Evolutionary conservation across 2,329 filamentous ascomycete species (phyloP).

Genomic region (Talaromyces islandicus): DNA sequence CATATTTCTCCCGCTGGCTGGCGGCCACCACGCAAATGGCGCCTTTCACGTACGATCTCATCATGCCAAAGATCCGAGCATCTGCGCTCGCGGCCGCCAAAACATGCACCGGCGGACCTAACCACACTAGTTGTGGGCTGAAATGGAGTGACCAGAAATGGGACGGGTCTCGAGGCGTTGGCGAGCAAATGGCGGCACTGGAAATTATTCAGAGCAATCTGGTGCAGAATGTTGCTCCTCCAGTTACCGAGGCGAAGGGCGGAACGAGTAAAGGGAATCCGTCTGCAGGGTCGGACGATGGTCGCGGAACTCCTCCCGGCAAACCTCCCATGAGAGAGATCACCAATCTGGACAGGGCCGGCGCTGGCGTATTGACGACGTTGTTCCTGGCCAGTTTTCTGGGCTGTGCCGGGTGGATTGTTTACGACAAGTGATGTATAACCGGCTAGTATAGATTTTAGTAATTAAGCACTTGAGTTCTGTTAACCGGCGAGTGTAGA

Average conservation of each 20-base stretch:
- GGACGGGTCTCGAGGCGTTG: slow-evolving; percentile 32
- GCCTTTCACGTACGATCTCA: slow-evolving; percentile 47
- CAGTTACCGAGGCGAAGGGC: slow-evolving; percentile 24
- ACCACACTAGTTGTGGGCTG: slow-evolving; percentile 31
- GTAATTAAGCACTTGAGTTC: not conserved
- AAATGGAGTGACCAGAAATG: slow-evolving; percentile 34
- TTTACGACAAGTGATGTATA: slow-evolving; percentile 20
- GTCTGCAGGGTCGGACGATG: slow-evolving; percentile 20
- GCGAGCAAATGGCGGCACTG: slow-evolving; percentile 35
- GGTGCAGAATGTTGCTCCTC: slow-evolving; percentile 23
- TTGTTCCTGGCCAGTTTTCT: slow-evolving; percentile 29
- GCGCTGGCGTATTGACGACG: slow-evolving; percentile 38
- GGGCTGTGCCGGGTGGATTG: slow-evolving; percentile 32
- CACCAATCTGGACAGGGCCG: slow-evolving; percentile 33
- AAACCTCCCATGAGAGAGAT: slow-evolving; percentile 15
- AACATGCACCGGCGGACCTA: slow-evolving; percentile 47
- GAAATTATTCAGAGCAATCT: slow-evolving; percentile 30
- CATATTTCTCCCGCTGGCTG: slow-evolving; percentile 58
- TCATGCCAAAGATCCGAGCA: slow-evolving; percentile 48
- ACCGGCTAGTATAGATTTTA: not conserved
- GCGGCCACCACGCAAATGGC: slow-evolving; percentile 55
- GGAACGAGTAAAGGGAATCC: slow-evolving; percentile 27
- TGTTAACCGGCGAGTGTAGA: not conserved
- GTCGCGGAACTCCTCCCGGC: slow-evolving; percentile 8
- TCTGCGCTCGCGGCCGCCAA: slow-evolving; percentile 51